A percentile compares a stretch with the other conserved stretches of the same genome.
Conservation (phyloP, 176 grass and related monocot species). For the Ensete ventricosum region DNA sequence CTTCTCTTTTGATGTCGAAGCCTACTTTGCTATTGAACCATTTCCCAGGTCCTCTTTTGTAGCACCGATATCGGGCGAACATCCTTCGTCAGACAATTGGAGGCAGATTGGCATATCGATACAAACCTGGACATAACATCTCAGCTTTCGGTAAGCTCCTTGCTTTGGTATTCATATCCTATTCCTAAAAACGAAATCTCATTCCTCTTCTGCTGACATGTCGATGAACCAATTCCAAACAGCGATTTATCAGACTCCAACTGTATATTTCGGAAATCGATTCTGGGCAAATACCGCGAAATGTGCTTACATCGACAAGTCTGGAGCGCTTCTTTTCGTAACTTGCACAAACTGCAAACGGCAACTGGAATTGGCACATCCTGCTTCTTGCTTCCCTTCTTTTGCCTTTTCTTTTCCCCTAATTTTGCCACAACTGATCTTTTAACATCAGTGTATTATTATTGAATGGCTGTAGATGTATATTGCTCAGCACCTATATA, state of each 20-base stretch:
- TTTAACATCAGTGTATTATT: not conserved
- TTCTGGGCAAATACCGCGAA: slow-evolving; percentile 57
- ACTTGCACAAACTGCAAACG: slow-evolving; percentile 5
- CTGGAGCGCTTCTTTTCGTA: slow-evolving; percentile 82
- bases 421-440: not conserved
- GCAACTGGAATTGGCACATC: not conserved
- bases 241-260: slow-evolving; percentile 80
- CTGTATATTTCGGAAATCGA: slow-evolving; percentile 69
- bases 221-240: slow-evolving; percentile 15
- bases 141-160: slow-evolving; percentile 76
- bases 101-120: slow-evolving; percentile 84
- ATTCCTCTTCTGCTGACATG: not conserved
- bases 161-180: slow-evolving; percentile 1
- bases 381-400: not conserved
- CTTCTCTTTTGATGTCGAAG: not conserved
- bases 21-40: not conserved
- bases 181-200: not conserved
- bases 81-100: slow-evolving; percentile 92
- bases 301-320: slow-evolving; percentile 61
- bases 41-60: slow-evolving; percentile 77
- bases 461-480: too few species aligned
- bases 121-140: slow-evolving; percentile 76
- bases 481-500: too few species aligned
- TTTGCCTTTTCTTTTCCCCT: not conserved
- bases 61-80: slow-evolving; percentile 76